A percentile compares a stretch with the other conserved stretches of the same genome.
Conservation (phyloP, 257 asterid species). For the Cruciata laevipes region DNA sequence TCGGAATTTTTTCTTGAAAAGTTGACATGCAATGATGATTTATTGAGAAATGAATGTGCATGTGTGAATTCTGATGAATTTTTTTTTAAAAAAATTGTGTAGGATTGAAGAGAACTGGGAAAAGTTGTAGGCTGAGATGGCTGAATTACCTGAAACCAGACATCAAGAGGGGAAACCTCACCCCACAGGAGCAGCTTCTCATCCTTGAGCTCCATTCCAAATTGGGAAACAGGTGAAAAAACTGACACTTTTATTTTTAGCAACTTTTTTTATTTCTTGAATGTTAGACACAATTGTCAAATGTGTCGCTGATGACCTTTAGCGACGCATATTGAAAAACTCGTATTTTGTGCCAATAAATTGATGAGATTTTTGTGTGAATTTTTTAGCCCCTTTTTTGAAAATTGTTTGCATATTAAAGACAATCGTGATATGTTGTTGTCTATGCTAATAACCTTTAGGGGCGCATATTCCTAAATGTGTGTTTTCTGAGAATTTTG, state of each 20-base stretch:
- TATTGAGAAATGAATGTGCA: neutral
- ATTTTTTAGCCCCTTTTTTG: too few species aligned
- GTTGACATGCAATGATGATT: neutral
- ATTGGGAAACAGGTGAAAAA: constrained; percentile 67
- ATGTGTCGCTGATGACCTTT: too few species aligned
- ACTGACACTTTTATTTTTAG: neutral
- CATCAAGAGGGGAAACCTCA: constrained; percentile 67
- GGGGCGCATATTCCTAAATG: too few species aligned
- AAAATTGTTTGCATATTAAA: too few species aligned
- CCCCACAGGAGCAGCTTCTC: constrained; percentile 65
- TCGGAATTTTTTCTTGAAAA: too few species aligned
- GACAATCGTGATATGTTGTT: too few species aligned
- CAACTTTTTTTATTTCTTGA: too few species aligned
- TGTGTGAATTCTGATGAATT: neutral
- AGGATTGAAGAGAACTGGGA: constrained; percentile 88
- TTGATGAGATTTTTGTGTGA: neutral
- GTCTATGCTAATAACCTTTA: too few species aligned
- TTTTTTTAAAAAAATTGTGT: constrained; percentile 6
- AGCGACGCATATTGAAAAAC: neutral
- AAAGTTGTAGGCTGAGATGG: constrained; percentile 89
- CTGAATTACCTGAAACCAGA: constrained; percentile 80
- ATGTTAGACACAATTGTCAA: too few species aligned
- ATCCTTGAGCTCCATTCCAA: constrained; percentile 85
- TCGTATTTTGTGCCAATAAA: neutral
- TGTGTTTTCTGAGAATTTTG: too few species aligned